These are phyloP conservation scores for Parachlorella kessleri DNA, from an alignment of 139 green algal species.

Conservation along the genomic window DNA sequence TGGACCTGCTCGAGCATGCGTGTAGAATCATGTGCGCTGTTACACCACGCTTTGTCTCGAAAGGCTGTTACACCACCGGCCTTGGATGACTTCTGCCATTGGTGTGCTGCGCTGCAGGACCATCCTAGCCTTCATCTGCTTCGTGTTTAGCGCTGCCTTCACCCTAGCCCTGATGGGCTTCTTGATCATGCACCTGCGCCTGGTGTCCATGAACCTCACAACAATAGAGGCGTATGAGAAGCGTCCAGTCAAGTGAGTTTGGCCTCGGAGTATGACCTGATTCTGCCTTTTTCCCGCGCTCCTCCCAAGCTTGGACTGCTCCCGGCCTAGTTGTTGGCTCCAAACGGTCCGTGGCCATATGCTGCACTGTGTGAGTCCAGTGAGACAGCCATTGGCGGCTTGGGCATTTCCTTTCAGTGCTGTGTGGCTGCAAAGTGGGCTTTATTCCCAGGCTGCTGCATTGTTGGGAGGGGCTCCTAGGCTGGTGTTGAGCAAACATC, in stretches of 20 bases:
- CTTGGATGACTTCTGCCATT: too few species aligned
- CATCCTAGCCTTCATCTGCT: conserved; percentile 29
- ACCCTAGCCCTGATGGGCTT: conserved; percentile 71
- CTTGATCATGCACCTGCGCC: conserved; percentile 76
- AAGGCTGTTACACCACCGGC: too few species aligned
- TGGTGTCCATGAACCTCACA: conserved; percentile 67
- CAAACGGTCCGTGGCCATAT: too few species aligned
- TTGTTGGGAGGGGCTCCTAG: too few species aligned
- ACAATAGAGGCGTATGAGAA: conserved; percentile 95
- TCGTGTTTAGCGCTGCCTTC: conserved; percentile 18
- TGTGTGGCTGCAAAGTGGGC: not conserved
- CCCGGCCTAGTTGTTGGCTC: too few species aligned
- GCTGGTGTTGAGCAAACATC: not conserved
- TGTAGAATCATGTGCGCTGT: too few species aligned
- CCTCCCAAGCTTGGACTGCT: too few species aligned
- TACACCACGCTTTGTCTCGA: too few species aligned
- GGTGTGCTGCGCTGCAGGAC: not conserved
- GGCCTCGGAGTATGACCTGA: too few species aligned
- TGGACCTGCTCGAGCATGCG: too few species aligned
- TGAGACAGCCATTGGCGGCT: too few species aligned
- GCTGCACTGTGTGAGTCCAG: not conserved
- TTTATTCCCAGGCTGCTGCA: not conserved
- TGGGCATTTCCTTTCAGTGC: not conserved
- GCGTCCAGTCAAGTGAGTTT: conserved; percentile 52
- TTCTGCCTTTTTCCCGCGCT: too few species aligned